phyloP scores from a whole-genome alignment of 1,284 basidiomycete genomes.

The Puccinia horiana region DNA sequence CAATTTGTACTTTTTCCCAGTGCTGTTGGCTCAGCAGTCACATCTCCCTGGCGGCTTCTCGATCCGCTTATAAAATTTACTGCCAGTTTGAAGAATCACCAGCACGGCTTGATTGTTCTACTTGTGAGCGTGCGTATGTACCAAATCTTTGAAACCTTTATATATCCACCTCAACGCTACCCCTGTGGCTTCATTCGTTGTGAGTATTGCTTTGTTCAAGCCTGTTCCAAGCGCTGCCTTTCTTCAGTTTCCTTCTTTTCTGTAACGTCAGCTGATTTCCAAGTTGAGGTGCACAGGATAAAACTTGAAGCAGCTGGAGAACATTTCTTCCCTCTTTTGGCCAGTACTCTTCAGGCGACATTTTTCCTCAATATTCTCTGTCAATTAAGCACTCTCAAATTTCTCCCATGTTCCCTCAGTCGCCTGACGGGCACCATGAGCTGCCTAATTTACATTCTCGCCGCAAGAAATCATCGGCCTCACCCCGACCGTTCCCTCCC shows the following conservation, averaged over 20 bases:
- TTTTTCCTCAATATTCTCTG: not conserved
- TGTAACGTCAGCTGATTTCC: not conserved
- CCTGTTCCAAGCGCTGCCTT: not conserved
- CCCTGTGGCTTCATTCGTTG: not conserved
- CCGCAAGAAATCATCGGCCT: not conserved
- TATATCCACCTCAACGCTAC: not conserved
- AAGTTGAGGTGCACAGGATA: not conserved
- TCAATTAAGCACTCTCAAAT: not conserved
- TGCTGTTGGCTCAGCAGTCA: too few relatives aligned
- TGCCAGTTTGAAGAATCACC: not conserved
- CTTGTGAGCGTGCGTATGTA: not conserved
- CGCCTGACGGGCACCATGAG: not conserved
- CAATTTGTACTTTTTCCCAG: too few relatives aligned
- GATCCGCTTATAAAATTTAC: too few relatives aligned
- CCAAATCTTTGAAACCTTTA: not conserved
- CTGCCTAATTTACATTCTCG: not conserved
- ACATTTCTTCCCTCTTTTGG: not conserved
- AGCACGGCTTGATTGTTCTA: not conserved
- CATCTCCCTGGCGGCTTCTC: too few relatives aligned
- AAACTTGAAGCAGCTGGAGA: not conserved
- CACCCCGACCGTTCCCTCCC: not conserved
- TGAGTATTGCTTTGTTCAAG: not conserved
- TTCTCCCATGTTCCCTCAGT: not conserved
- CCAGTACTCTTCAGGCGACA: not conserved
- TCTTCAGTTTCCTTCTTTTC: constrained; percentile 8